Percentiles rank a stretch among this genome's conserved stretches.
Conservation (phyloP, 2,329 filamentous ascomycete genomes). For the Fusarium hostae region DNA sequence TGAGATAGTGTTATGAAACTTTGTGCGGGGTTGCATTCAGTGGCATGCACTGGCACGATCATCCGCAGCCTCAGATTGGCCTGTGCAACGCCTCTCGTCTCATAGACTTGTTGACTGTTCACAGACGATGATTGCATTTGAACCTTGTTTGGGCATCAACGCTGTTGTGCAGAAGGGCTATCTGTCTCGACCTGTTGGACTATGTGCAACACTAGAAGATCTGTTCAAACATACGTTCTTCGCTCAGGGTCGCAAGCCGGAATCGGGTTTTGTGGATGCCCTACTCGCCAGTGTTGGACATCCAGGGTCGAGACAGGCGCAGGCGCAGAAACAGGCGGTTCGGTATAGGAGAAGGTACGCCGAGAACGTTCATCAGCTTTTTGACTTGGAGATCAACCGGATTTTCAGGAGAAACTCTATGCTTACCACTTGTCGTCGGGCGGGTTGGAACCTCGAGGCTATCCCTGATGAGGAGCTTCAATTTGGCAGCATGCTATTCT, state of each 20-base stretch:
- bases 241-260: not conserved
- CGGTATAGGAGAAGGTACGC: not conserved
- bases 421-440: conserved; percentile 46
- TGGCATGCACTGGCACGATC: not conserved
- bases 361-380: not conserved
- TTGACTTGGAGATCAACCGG: conserved; percentile 25
- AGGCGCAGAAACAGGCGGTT: not conserved
- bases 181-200: conserved; percentile 44
- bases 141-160: conserved; percentile 42
- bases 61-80: too few relatives aligned
- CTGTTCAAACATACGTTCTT: conserved; percentile 29
- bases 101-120: not conserved
- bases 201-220: conserved; percentile 47
- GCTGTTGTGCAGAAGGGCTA: conserved; percentile 57
- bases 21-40: not conserved
- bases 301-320: not conserved
- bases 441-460: conserved; percentile 50
- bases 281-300: not conserved
- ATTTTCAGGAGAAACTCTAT: conserved; percentile 51
- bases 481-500: conserved; percentile 38
- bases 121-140: not conserved
- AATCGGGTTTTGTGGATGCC: not conserved
- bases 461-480: conserved; percentile 51
- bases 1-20: too few relatives aligned
- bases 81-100: too few relatives aligned